Conservation (phyloP, 2,329 filamentous ascomycete genomes). For the Fragosphaeria purpurea region DNA sequence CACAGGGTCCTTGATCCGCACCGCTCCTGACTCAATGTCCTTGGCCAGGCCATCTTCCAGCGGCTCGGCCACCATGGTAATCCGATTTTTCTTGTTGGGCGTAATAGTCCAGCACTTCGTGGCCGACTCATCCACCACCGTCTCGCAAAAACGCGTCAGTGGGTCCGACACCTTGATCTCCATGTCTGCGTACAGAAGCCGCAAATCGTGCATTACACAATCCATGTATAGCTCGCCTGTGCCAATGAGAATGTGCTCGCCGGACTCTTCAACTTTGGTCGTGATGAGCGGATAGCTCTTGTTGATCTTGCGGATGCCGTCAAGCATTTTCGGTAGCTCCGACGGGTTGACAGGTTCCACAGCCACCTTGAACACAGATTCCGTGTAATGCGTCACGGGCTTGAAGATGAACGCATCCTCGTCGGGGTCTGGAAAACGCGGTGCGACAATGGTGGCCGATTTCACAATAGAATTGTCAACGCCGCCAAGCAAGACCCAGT, state of each 20-base stretch:
- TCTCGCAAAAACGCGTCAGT: conserved; percentile 95
- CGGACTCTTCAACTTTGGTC: conserved; percentile 96
- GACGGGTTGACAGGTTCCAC: conserved; percentile 98
- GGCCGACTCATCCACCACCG: conserved; percentile 90
- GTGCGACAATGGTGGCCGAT: conserved; percentile 79
- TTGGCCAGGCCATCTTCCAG: conserved; percentile 88
- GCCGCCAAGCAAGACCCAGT: conserved; percentile 82
- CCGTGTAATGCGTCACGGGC: conserved; percentile 86
- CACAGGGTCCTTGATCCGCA: conserved; percentile 86
- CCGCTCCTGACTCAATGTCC: conserved; percentile 84
- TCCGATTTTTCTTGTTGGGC: conserved; percentile 98
- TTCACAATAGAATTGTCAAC: conserved; percentile 98
- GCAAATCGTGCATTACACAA: conserved; percentile 89
- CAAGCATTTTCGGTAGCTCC: conserved; percentile 96
- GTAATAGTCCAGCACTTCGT: conserved; percentile 98
- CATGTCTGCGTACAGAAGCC: conserved; percentile 94
- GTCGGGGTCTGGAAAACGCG: conserved; percentile 62
- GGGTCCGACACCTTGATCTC: conserved; percentile 98
- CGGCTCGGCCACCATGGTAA: conserved; percentile 96
- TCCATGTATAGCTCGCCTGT: conserved; percentile 99
- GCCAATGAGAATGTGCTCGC: conserved; percentile 88
- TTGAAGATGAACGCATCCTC: conserved; percentile 95
- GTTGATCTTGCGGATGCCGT: conserved; percentile 91
- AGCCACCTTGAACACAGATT: conserved; percentile 94
- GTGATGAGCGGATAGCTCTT: conserved; percentile 94